Base-by-base conservation (phyloP, 1,139 yeast species). In the Scheffersomyces cryptocercus region DNA sequence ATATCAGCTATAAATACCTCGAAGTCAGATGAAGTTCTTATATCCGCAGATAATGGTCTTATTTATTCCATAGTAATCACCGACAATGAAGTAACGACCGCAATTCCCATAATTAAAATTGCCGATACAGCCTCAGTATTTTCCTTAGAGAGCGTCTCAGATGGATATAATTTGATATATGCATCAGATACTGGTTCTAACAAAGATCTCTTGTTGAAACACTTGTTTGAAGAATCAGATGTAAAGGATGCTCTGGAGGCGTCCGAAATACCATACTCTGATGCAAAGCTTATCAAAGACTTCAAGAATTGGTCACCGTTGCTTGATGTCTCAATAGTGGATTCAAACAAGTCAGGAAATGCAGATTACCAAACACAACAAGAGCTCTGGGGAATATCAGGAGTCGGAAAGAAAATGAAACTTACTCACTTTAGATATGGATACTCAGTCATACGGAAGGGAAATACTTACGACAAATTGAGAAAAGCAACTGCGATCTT, bases 231-330 rank as follows among this genome's bases (percentile, higher is more conserved):
- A 29, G 40, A 53, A 45, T 31, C 57, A 32, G 44, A 54, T 44
- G 24, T 24, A 9, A 48, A 49, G 26, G 44, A 43, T 28, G 29
- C 42, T 4, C 26, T 20, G 26, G 26, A 20, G 7, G 26, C 26
- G 2, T 20, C 26, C 9, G 44, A 37, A 28, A 31, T 51, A 7
- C 38, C 38, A 12, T 47, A 43, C 29, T 46, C 48, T 3, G 39
- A 39, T 11, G 53, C 47, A 13, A 50, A 36, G 28, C 29, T 56
- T 3, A 36, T 59, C 5, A 50, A 53, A 15, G 69, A 68, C 46
- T 71, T 65, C 56, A 67, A 64, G 37, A 76, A 72, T 46, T 78
- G 84, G 83, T 68, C 81, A 0, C 83, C 83, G 0, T 47, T 78
- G 3, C 48, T 73, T 20, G 82, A 78, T 54, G 55, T 71, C 0